Evolutionary conservation across 441 rosid genomes (phyloP), one percentile per base, ranked within the genome.

Genomic region (Populus hybrid): DNA sequence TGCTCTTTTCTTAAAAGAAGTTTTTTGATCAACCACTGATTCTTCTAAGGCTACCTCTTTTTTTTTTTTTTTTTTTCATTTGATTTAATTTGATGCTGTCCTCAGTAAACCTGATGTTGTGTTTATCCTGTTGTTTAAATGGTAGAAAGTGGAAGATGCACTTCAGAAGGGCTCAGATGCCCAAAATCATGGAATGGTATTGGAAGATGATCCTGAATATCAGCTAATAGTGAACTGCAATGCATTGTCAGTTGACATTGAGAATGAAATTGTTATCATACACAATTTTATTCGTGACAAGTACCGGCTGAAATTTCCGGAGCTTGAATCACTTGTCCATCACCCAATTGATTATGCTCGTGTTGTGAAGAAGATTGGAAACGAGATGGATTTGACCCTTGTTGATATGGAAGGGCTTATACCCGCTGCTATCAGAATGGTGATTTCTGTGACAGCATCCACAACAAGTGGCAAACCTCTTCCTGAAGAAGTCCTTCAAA

Each of bases 301-400:
- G 83, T 95, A 93, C 82, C 85, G 89, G 0, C 79, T 88, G 79
- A 95, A 95, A 76, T 93, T 93, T 79, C 98, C 92, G 1, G 99
- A 95, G 90, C 99, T 95, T 67, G 97, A 93, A 71, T 91, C 97
- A 0, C 89, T 90, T 8, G 97, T 94, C 26, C 93, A 90, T 71
- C 97, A 93, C 74, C 98, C 98, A 0, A 93, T 95, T 26, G 98
- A 93, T 77, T 95, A 95, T 83, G 96, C 97, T 5, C 93, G 97
- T 64, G 94, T 93, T 74, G 98, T 95, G 63, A 95, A 93, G 82
- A 93, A 86, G 81, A 95, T 95, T 64, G 96, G 90, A 21, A 93
- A 93, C 72, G 98, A 93, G 85, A 83, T 86, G 86, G 98, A 94
- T 84, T 80, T 94, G 73, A 88, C 95, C 21, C 92, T 89, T 79